Conservation (phyloP, 495 filamentous ascomycete species). For the Articulospora tetracladia region DNA sequence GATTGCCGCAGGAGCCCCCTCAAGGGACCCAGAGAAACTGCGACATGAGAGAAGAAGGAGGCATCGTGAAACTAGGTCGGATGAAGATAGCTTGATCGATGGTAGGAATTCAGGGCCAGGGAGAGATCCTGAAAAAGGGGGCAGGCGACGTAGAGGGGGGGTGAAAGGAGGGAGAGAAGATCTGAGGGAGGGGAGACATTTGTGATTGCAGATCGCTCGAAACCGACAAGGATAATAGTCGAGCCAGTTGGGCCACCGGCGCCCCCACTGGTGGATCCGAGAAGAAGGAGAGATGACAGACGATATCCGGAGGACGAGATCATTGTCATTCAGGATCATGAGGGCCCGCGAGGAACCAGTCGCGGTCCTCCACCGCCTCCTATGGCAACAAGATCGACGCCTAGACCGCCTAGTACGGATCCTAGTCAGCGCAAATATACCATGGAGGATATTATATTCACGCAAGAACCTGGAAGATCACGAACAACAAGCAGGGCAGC, state of each 20-base stretch:
- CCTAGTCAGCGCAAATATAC: background rate
- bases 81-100: background rate
- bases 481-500: background rate
- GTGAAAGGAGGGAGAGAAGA: background rate
- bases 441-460: background rate
- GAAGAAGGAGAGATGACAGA: background rate
- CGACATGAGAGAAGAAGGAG: background rate
- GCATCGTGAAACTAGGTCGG: background rate
- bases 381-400: background rate
- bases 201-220: background rate
- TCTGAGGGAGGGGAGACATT: background rate
- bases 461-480: background rate
- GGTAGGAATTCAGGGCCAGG: too few relatives aligned
- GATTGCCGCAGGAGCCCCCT: background rate
- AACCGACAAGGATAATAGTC: background rate
- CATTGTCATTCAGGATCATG: background rate
- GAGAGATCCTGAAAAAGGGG: background rate
- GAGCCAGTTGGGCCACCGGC: background rate
- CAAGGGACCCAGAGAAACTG: background rate
- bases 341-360: background rate
- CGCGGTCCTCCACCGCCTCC: background rate
- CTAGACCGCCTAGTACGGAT: background rate
- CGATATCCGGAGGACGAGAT: background rate
- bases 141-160: background rate
- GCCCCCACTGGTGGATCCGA: background rate